Evolutionary conservation across 2,329 filamentous ascomycete genomes (phyloP).

Genomic region (Capronia coronata): DNA sequence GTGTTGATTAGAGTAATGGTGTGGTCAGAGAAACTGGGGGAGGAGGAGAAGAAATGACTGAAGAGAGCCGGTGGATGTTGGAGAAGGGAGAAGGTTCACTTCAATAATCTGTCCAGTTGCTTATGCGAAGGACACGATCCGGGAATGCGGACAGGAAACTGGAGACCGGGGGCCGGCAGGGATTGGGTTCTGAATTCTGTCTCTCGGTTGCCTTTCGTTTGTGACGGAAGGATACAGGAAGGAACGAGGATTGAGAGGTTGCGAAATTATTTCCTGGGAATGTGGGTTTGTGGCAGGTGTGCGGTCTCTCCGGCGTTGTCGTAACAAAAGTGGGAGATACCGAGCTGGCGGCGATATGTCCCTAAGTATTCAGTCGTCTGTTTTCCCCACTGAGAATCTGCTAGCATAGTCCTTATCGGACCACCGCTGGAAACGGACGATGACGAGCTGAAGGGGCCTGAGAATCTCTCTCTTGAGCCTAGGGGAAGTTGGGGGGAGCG

Average conservation of each 20-base stretch:
- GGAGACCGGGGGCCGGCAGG: constrained; percentile 23
- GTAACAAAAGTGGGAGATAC: constrained; percentile 1
- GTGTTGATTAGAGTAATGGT: constrained; percentile 1
- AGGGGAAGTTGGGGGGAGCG: not conserved
- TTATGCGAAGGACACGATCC: constrained; percentile 16
- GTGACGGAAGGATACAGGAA: constrained; percentile 13
- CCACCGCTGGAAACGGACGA: constrained; percentile 2
- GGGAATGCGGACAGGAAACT: constrained; percentile 24
- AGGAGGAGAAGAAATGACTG: constrained; percentile 3
- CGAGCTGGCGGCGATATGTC: constrained; percentile 1
- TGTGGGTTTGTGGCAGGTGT: constrained; percentile 7
- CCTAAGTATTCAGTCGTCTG: not conserved
- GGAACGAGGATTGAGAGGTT: constrained; percentile 5
- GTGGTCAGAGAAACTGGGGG: constrained; percentile 4
- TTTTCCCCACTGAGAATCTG: not conserved
- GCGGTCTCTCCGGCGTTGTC: not conserved
- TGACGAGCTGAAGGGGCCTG: constrained; percentile 3
- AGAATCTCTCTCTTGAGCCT: not conserved
- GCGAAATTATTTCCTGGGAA: constrained; percentile 6
- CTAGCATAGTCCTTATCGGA: constrained; percentile 18
- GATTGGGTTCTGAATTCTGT: constrained; percentile 8
- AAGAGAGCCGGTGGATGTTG: not conserved
- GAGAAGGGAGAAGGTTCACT: not conserved
- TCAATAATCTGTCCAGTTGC: constrained; percentile 4
- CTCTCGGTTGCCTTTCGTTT: constrained; percentile 7